Evolutionary conservation across 2,329 filamentous ascomycete species (phyloP), one percentile per base, ranked within the genome.

Genomic region (Macrophomina pseudophaseolina): DNA sequence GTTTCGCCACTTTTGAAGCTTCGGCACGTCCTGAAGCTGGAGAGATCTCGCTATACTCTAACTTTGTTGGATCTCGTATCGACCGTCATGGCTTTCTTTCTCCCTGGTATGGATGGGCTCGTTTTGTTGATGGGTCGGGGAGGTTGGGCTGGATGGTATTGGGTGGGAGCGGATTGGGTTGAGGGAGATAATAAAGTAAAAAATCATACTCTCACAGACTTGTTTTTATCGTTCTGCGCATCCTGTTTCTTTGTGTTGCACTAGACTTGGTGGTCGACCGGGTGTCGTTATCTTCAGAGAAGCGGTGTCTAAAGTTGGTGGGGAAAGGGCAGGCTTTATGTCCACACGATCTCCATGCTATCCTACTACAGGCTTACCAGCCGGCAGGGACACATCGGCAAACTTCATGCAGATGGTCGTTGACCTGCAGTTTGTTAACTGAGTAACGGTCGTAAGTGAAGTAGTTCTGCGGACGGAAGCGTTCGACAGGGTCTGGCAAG

Each of bases 181-280:
- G 52, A 33, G n/a, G 32, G 32, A n/a, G 9, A 40, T 16, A 11
- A 54, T 40, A 54, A 54, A 54, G 52, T 23, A 54, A 33, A 54
- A 54, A 54, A 54, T 54, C 52, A 54, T 54, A 54, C 52, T 54
- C 52, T 54, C 52, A 38, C 52, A 6, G 12, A 52, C 4, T 8
- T 32, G 28, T 32, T 12, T 8, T 52, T 33, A 16, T 23, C 23
- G 23, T 23, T 23, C 23, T 52, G 49, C 30, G 49, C 11, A 28
- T 23, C 23, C n/a, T 28, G 7, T 49, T 49, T 4, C 4, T 23
- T 51, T 30, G 18, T 12, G 23, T 7, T 48, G 16, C 23, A 23
- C 23, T 23, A 23, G 23, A 4, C 4, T 38, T 38, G 35, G 35
- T 7, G 35, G 35, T 23, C 23, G 23, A 23, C 23, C 23, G 23